These are phyloP conservation scores for Umbelopsis sp. DNA, from an alignment of 192 early-diverging fungal genomes.

Conservation along the genomic window DNA sequence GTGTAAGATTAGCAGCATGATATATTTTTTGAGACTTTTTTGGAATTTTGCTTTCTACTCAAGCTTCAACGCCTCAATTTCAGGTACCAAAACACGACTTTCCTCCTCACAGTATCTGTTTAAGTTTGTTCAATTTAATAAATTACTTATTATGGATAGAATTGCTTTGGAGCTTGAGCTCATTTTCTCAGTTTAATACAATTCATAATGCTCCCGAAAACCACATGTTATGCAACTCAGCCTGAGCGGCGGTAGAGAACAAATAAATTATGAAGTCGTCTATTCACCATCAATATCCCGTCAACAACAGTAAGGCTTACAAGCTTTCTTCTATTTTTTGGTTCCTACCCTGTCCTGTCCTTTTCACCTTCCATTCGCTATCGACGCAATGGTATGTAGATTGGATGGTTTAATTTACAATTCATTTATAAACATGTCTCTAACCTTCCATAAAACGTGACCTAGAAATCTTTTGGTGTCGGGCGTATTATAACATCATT, in stretches of 20 bases:
- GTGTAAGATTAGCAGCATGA: background rate
- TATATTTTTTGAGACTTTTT: too few relatives aligned
- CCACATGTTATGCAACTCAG: background rate
- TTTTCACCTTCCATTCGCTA: background rate
- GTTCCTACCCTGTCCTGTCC: background rate
- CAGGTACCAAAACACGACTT: background rate
- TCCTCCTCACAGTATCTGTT: background rate
- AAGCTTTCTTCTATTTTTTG: background rate
- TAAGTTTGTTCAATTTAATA: background rate
- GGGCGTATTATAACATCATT: background rate
- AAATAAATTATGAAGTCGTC: background rate
- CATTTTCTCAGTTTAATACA: background rate
- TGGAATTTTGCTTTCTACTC: too few relatives aligned
- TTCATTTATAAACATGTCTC: background rate
- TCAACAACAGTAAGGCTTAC: too few relatives aligned
- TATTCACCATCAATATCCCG: background rate
- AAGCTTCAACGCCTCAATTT: too few relatives aligned
- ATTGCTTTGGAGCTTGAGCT: background rate
- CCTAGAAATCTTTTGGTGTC: background rate
- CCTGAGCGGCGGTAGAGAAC: background rate
- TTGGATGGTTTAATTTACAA: too few relatives aligned
- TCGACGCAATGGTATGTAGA: background rate
- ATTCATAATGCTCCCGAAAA: background rate
- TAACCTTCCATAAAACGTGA: background rate
- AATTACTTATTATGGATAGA: background rate